These are phyloP conservation scores for Aspergillus quadrilineatus DNA, from an alignment of 2,329 filamentous ascomycete genomes.

Conservation along the genomic window DNA sequence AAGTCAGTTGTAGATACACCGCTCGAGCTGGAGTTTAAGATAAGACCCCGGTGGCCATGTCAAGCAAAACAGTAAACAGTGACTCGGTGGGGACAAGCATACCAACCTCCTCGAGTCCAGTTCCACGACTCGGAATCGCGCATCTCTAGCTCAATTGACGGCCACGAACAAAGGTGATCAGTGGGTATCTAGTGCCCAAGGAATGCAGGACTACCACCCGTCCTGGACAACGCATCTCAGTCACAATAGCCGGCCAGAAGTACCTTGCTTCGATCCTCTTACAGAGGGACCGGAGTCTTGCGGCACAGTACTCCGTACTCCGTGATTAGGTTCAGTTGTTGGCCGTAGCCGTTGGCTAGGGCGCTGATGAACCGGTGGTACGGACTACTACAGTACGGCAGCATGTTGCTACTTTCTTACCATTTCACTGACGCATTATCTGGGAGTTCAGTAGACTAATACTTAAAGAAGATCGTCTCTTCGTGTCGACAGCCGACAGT, in stretches of 20 bases:
- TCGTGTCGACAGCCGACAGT: too few species aligned
- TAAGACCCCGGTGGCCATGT: too few species aligned
- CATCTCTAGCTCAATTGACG: not conserved
- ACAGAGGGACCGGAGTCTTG: not conserved
- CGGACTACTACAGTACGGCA: too few species aligned
- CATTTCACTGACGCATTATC: not conserved
- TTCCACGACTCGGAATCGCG: not conserved
- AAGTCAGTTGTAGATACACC: too few species aligned
- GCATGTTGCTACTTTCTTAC: not conserved
- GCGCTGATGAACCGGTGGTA: too few species aligned
- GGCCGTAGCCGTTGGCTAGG: too few species aligned
- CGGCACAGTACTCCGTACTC: too few species aligned
- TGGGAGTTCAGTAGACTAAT: too few species aligned
- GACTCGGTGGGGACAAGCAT: slow-evolving; percentile 1
- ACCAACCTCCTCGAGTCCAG: slow-evolving; percentile 8
- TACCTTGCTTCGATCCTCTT: not conserved
- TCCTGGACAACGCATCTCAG: not conserved
- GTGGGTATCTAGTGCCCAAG: not conserved
- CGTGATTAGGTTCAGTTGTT: too few species aligned
- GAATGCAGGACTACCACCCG: not conserved
- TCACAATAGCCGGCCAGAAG: slow-evolving; percentile 1
- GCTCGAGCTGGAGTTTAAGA: too few species aligned
- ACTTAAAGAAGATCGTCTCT: too few species aligned
- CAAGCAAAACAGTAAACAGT: not conserved
- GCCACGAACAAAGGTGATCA: slow-evolving; percentile 5